phyloP scores from a whole-genome alignment of 2,329 filamentous ascomycete species.

The Botrytis byssoidea region DNA sequence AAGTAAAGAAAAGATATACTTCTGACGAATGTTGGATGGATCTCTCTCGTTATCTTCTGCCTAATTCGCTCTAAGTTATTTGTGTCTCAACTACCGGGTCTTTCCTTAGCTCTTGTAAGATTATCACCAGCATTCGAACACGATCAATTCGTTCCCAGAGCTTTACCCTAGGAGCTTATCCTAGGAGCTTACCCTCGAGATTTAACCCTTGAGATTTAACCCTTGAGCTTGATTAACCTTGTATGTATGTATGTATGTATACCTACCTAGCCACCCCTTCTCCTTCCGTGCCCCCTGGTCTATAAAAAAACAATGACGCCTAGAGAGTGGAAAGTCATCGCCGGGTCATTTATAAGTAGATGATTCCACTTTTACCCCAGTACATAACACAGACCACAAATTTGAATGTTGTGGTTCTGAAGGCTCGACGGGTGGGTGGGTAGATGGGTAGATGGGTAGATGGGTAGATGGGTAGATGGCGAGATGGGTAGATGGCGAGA shows the following conservation, averaged over 20 bases:
- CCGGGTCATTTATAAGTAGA: constrained; percentile 10
- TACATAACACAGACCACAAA: constrained; percentile 10
- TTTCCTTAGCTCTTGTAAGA: background rate
- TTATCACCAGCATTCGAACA: background rate
- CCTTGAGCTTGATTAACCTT: background rate
- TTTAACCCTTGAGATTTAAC: background rate
- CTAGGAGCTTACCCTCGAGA: too few species aligned
- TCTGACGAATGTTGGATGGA: background rate
- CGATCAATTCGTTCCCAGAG: background rate
- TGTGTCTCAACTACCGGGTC: constrained; percentile 7
- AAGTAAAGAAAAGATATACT: background rate
- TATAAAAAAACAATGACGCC: constrained; percentile 7
- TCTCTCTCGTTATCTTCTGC: background rate
- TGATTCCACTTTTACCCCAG: constrained; percentile 15
- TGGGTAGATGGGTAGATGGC: background rate
- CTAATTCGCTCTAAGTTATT: background rate
- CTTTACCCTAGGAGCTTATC: background rate
- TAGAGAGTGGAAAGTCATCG: background rate
- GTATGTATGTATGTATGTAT: background rate
- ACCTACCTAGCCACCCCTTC: too few species aligned
- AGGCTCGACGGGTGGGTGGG: background rate
- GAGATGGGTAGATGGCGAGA: too few species aligned
- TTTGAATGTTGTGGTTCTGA: background rate
- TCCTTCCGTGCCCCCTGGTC: background rate
- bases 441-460: too few species aligned